Evolutionary conservation across 148 eudicot genomes (phyloP), one percentile per base, ranked within the genome.

Genomic region (Chenopodium suecicum): DNA sequence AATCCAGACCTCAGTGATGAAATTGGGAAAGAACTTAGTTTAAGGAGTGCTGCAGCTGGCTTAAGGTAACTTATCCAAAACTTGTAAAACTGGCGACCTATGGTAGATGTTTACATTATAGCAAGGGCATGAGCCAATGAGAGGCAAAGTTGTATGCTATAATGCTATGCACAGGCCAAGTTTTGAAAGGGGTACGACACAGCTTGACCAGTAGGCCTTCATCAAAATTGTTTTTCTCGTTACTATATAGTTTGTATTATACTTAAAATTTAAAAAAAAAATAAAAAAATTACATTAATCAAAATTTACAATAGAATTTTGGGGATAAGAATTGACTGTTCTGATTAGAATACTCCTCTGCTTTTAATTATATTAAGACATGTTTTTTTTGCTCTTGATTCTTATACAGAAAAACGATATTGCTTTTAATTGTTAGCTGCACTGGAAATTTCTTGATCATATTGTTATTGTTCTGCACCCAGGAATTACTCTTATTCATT

Each of bases 31-130:
- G 88, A 93, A 79, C 96, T 95, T 77, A 90, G 98, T 85, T 75
- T 83, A 79, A 89, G 84, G 85, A 95, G 98, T 86, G 91, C 92
- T 76, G 98, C 90, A 82, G 91, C 91, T 82, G 98, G 98, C 73
- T 71, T 93, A 74, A 93, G 97, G 98, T 95, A 87, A 58, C 60
- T 80, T 44, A 46, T 76, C 54, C 58, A n/a, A 79, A 56, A 62
- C 25, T n/a, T 72, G 37, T 72, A 31, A 65, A 73, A 52, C 14
- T 60, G 76, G 47, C 19, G 77, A 60, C 37, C 62, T 48, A 58
- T 25, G 25, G 5, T 72, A 34, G 37, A 72, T 79, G 66, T 70
- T 41, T 0, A 6, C 8, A 32, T 0, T 68, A 31, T 14, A 19
- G 66, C 37, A 67, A 3, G 7, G 70, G 34, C 17, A 56, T 56